phyloP scores from a whole-genome alignment of 257 asterid genomes.

The Asclepias syriaca region DNA sequence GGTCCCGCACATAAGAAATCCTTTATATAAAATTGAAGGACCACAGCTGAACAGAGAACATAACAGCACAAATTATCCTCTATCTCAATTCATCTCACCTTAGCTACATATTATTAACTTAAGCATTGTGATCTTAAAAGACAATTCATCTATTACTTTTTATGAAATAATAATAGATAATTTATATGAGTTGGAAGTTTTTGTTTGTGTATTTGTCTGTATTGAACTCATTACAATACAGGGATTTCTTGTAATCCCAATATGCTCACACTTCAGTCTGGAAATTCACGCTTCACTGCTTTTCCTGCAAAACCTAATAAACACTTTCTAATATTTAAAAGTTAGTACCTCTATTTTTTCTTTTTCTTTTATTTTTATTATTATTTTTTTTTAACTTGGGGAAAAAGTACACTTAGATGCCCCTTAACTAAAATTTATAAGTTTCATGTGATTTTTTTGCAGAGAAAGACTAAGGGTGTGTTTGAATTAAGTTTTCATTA shows the following conservation, averaged over 20 bases:
- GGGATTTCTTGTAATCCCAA: neutral
- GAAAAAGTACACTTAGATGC: no score
- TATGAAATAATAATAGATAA: neutral
- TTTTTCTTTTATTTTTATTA: no score
- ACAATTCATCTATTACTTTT: neutral
- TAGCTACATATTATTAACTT: neutral
- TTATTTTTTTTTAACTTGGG: no score
- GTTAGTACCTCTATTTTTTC: neutral
- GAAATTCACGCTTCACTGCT: neutral
- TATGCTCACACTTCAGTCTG: neutral
- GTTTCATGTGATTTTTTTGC: no score
- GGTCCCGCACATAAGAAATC: neutral
- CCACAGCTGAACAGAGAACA: neutral
- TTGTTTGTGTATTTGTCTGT: neutral
- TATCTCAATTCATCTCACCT: neutral
- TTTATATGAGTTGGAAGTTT: neutral
- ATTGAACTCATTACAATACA: neutral
- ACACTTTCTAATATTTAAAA: conserved; percentile 7
- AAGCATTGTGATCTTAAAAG: neutral
- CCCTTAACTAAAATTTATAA: no score
- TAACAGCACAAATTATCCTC: neutral
- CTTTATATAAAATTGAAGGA: neutral
- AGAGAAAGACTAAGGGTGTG: no score
- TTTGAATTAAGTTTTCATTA: no score
- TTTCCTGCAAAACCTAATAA: neutral